A percentile compares a stretch with the other conserved stretches of the same genome.
These are phyloP conservation scores for Aspergillus incahuasiensis DNA, from an alignment of 495 filamentous ascomycete species.

Conservation along the genomic window DNA sequence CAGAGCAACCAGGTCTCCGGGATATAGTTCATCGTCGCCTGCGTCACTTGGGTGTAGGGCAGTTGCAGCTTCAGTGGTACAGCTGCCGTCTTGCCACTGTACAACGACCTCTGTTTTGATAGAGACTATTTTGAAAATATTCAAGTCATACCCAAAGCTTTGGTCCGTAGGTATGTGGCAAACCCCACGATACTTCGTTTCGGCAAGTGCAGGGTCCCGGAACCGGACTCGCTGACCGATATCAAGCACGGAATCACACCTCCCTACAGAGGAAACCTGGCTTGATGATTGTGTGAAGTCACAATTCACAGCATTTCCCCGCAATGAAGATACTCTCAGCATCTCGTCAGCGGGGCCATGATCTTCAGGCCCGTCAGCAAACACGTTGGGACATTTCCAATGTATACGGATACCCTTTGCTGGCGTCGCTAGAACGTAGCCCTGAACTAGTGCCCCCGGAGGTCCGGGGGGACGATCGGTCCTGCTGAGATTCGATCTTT, in stretches of 20 bases:
- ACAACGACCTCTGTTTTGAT: conserved; percentile 46
- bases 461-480: conserved; percentile 45
- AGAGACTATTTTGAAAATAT: conserved; percentile 46
- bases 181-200: conserved; percentile 43
- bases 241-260: conserved; percentile 19
- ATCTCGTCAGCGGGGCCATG: conserved; percentile 5
- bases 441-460: conserved; percentile 33
- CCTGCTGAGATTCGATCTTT: conserved; percentile 45
- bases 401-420: conserved; percentile 37
- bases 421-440: conserved; percentile 43
- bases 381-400: conserved; percentile 48
- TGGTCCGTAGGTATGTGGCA: conserved; percentile 41
- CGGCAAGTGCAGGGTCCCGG: conserved; percentile 42
- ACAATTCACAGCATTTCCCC: conserved; percentile 21
- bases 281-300: conserved; percentile 21
- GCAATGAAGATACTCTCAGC: conserved; percentile 19
- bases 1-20: conserved; percentile 53
- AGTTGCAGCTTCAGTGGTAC: conserved; percentile 38
- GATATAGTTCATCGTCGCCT: conserved; percentile 51
- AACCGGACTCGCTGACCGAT: conserved; percentile 50
- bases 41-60: conserved; percentile 43
- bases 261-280: neutral
- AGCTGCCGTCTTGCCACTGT: conserved; percentile 56
- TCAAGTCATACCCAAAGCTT: conserved; percentile 54
- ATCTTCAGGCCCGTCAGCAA: conserved; percentile 14